Conservation (phyloP, 106 monocot genomes). For the Iris macrosiphon region DNA sequence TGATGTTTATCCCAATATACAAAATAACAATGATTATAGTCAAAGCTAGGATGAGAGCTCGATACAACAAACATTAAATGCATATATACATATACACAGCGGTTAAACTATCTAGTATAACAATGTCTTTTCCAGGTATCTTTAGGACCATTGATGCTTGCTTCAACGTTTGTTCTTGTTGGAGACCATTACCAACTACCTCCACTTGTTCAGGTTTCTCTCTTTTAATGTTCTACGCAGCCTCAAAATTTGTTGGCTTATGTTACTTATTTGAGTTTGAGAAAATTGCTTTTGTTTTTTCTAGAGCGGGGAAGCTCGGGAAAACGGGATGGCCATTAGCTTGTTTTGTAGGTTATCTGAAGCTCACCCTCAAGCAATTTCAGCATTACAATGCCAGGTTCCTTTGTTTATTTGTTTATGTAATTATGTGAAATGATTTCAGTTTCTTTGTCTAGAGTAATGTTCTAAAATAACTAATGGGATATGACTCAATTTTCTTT, state of each 20-base stretch:
- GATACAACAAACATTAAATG: too few relatives aligned
- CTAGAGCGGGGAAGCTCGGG: constrained; percentile 85
- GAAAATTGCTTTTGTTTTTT: constrained; percentile 6
- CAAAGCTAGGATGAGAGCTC: too few relatives aligned
- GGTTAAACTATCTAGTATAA: too few relatives aligned
- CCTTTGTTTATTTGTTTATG: constrained; percentile 1
- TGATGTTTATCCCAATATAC: too few relatives aligned
- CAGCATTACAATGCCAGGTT: constrained; percentile 91
- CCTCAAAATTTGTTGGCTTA: neutral
- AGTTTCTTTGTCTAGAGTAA: neutral
- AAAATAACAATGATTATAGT: too few relatives aligned
- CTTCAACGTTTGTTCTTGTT: constrained; percentile 93
- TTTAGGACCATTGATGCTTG: constrained; percentile 95
- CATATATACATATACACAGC: too few relatives aligned
- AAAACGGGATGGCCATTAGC: constrained; percentile 89
- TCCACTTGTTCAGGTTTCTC: constrained; percentile 79
- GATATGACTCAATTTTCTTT: constrained; percentile 10
- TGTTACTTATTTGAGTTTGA: neutral
- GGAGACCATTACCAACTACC: constrained; percentile 99
- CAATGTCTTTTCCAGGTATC: constrained; percentile 49
- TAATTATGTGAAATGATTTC: neutral
- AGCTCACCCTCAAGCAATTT: constrained; percentile 96
- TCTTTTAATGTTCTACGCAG: neutral
- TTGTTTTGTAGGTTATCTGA: constrained; percentile 93
- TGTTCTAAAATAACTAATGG: neutral